Evolutionary conservation across 2,329 filamentous ascomycete species (phyloP).

Genomic region (Elsinoe necatrix): DNA sequence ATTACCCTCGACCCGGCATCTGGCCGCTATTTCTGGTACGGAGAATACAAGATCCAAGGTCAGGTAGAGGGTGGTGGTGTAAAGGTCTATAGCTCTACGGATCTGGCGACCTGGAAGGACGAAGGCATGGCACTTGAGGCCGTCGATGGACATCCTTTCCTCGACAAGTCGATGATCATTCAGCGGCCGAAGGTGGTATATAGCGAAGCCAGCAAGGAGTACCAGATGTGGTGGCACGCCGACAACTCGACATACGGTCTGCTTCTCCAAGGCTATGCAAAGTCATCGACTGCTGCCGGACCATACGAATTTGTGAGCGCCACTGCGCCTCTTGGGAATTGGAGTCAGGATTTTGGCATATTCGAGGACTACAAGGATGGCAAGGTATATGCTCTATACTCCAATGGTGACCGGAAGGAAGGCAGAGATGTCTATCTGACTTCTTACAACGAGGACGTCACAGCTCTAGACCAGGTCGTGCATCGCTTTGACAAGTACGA

Average conservation of each 20-base stretch:
- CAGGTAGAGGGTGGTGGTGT: constrained; percentile 53
- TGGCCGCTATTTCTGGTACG: constrained; percentile 44
- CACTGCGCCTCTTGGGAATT: constrained; percentile 50
- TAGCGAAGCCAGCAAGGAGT: constrained; percentile 46
- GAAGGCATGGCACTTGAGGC: constrained; percentile 52
- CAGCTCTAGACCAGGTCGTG: constrained; percentile 44
- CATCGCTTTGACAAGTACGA: constrained; percentile 53
- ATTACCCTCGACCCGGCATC: constrained; percentile 45
- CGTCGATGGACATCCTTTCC: constrained; percentile 46
- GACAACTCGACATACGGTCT: constrained; percentile 50
- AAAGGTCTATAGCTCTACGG: constrained; percentile 53
- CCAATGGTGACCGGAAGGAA: constrained; percentile 48
- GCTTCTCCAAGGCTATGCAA: constrained; percentile 50
- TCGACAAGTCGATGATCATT: constrained; percentile 50
- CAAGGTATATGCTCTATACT: constrained; percentile 49
- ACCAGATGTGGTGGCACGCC: constrained; percentile 56
- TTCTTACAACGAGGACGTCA: constrained; percentile 45
- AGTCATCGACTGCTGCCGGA: constrained; percentile 44
- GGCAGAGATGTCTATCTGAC: constrained; percentile 52
- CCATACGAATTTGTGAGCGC: constrained; percentile 50
- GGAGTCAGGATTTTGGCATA: constrained; percentile 55
- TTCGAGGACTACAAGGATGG: constrained; percentile 54
- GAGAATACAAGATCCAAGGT: constrained; percentile 52
- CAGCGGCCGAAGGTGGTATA: constrained; percentile 56
- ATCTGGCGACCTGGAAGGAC: constrained; percentile 51